These are phyloP conservation scores for Sporothrix globosa DNA, from an alignment of 2,329 filamentous ascomycete genomes.

Conservation along the genomic window DNA sequence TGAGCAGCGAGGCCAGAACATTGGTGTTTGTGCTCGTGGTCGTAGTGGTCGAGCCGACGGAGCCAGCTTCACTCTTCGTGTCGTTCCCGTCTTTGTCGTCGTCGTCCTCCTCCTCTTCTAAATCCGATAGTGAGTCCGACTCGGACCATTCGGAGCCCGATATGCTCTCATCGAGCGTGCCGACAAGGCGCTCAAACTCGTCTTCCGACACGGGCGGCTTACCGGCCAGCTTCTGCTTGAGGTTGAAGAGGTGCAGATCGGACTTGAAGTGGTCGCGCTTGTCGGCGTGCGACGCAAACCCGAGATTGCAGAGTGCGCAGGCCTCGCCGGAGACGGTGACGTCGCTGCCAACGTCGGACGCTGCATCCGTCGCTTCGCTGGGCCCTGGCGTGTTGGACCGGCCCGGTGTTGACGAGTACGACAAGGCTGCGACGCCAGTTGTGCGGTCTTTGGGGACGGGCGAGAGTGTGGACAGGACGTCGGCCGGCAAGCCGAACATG, in stretches of 20 bases:
- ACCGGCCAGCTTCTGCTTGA: constrained; percentile 86
- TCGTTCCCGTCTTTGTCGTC: constrained; percentile 47
- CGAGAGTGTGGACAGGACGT: constrained; percentile 69
- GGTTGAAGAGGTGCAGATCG: constrained; percentile 90
- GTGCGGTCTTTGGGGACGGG: constrained; percentile 56
- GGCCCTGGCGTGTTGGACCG: not conserved
- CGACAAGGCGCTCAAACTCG: constrained; percentile 86
- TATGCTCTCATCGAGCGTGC: constrained; percentile 84
- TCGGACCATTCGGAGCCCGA: constrained; percentile 82
- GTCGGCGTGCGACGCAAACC: constrained; percentile 73
- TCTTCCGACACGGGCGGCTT: constrained; percentile 70
- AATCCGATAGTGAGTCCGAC: constrained; percentile 66
- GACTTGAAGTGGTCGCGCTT: constrained; percentile 86
- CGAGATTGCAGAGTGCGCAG: constrained; percentile 77
- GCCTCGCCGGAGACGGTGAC: constrained; percentile 62
- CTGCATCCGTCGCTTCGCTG: constrained; percentile 33
- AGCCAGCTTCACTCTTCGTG: constrained; percentile 50
- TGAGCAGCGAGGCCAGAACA: constrained; percentile 71
- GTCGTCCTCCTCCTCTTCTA: constrained; percentile 43
- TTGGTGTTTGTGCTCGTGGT: constrained; percentile 9
- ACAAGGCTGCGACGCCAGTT: constrained; percentile 33
- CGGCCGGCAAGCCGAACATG: constrained; percentile 77
- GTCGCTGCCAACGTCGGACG: constrained; percentile 1
- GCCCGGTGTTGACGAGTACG: constrained; percentile 26
- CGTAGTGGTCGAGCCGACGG: not conserved